phyloP scores from a whole-genome alignment of 352 stramenopile genomes.

The Phytophthora boehmeriae region DNA sequence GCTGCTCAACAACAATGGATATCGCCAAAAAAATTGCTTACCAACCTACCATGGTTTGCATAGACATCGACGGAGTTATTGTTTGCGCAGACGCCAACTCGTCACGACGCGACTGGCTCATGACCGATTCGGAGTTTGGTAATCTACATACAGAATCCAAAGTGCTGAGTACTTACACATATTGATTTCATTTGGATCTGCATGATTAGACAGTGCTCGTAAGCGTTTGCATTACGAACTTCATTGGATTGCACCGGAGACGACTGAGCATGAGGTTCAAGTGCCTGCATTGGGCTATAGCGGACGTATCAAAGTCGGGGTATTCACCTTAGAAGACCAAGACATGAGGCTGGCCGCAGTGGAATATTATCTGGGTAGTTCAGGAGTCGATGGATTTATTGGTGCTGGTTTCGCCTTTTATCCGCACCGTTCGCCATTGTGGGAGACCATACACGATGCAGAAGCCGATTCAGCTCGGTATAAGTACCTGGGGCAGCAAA shows the following conservation, averaged over 20 bases:
- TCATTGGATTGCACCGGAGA: constrained; percentile 31
- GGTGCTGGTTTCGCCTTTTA: constrained; percentile 53
- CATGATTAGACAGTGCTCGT: constrained; percentile 53
- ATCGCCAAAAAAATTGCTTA: too few species aligned
- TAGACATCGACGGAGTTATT: constrained; percentile 32
- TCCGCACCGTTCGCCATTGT: constrained; percentile 40
- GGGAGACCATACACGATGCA: constrained; percentile 34
- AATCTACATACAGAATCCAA: neutral
- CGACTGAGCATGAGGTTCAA: constrained; percentile 19
- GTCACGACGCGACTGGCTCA: constrained; percentile 29
- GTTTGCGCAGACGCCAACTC: constrained; percentile 26
- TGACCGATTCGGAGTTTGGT: constrained; percentile 35
- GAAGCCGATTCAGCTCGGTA: constrained; percentile 16
- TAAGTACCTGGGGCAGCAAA: constrained; percentile 22
- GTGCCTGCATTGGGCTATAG: constrained; percentile 37
- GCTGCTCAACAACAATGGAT: too few species aligned
- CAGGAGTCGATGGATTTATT: constrained; percentile 57
- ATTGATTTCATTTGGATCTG: neutral
- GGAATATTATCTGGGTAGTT: constrained; percentile 58
- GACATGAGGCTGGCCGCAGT: constrained; percentile 47
- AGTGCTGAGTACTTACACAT: too few species aligned
- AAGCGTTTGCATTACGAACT: constrained; percentile 60
- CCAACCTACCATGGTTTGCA: neutral
- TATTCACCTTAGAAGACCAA: constrained; percentile 55
- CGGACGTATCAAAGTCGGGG: constrained; percentile 31